phyloP scores from a whole-genome alignment of 2,329 filamentous ascomycete genomes.

The Ceratocystis eucalypticola region DNA sequence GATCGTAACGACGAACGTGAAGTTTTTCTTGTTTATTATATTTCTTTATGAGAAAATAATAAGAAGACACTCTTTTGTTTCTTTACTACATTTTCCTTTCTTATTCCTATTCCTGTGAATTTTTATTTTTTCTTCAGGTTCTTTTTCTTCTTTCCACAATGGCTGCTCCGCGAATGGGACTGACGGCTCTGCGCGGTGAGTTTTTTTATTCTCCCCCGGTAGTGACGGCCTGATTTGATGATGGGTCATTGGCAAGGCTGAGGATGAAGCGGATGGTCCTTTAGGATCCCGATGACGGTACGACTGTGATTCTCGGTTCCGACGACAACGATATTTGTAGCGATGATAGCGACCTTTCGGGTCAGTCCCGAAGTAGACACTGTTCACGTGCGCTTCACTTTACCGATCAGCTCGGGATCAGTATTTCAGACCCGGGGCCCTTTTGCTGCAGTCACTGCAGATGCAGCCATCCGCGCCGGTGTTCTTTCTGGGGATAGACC shows the following conservation, averaged over 20 bases:
- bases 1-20: background rate
- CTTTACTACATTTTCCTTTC: background rate
- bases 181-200: conserved; percentile 44
- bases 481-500: no score
- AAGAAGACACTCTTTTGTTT: background rate
- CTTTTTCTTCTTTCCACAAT: conserved; percentile 28
- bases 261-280: background rate
- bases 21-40: background rate
- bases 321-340: background rate
- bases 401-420: background rate
- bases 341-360: background rate
- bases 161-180: conserved; percentile 44
- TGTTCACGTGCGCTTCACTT: background rate
- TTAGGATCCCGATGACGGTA: background rate
- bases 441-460: no score
- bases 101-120: background rate
- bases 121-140: background rate
- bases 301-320: background rate
- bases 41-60: background rate
- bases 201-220: background rate
- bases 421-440: no score
- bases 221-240: background rate
- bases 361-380: background rate
- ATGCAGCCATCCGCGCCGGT: no score
- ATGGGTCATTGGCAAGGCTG: background rate